phyloP scores from a whole-genome alignment of 2,329 filamentous ascomycete species.

The Dactylonectria macrodidyma region DNA sequence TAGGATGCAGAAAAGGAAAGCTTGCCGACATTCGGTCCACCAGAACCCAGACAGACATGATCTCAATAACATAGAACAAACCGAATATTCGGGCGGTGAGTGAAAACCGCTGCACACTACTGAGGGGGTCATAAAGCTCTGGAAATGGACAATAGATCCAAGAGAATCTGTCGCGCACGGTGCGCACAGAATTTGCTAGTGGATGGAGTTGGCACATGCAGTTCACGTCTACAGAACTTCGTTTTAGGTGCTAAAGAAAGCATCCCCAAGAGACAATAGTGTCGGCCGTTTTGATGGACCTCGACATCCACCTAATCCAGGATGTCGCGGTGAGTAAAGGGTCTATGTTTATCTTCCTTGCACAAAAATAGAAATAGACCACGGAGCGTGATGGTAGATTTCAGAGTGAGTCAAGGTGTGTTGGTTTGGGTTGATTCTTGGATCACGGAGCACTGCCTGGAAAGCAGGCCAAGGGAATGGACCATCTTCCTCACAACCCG shows the following conservation, averaged over 20 bases:
- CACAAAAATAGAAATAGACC: slow-evolving; percentile 88
- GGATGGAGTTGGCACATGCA: background rate
- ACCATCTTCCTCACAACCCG: slow-evolving; percentile 52
- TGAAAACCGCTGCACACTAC: too few relatives aligned
- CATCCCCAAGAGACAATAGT: slow-evolving; percentile 48
- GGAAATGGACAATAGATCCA: too few relatives aligned
- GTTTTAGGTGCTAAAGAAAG: background rate
- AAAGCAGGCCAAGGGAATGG: background rate
- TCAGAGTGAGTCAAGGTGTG: slow-evolving; percentile 84
- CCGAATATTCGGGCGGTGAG: too few relatives aligned
- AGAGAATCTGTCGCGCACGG: too few relatives aligned
- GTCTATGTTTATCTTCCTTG: slow-evolving; percentile 76
- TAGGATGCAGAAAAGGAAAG: too few relatives aligned
- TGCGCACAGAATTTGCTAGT: too few relatives aligned
- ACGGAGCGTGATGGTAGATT: slow-evolving; percentile 75
- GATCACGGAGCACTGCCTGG: background rate
- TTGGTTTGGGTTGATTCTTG: slow-evolving; percentile 11
- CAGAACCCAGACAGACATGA: too few relatives aligned
- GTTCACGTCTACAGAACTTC: background rate
- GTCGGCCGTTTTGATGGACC: slow-evolving; percentile 81
- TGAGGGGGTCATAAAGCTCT: too few relatives aligned
- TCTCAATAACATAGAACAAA: too few relatives aligned
- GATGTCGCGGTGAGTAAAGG: slow-evolving; percentile 80
- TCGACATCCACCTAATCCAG: slow-evolving; percentile 69
- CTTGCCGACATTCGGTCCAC: too few relatives aligned